These are phyloP conservation scores for Xerocomus amazonicus DNA, from an alignment of 1,284 basidiomycete species.

Conservation along the genomic window DNA sequence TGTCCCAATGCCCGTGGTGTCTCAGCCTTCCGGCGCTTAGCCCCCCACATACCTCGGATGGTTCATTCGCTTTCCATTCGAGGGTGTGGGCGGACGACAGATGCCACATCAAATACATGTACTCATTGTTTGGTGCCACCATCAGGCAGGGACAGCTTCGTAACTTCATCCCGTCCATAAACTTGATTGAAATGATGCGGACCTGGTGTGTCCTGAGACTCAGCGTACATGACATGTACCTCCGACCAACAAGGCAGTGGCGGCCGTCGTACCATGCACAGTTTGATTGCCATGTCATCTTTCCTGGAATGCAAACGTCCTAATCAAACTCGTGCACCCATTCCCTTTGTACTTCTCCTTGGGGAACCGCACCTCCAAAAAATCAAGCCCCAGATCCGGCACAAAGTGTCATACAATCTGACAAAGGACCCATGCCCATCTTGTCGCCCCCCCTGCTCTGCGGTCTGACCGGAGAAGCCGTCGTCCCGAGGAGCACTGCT, in stretches of 20 bases:
- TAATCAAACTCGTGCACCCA: too few relatives aligned
- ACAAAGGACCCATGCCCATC: neutral
- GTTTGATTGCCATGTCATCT: slow-evolving; percentile 2
- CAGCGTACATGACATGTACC: slow-evolving; percentile 4
- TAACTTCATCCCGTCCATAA: slow-evolving; percentile 13
- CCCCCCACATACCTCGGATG: neutral
- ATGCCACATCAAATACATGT: slow-evolving; percentile 4
- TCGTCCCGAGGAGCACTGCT: slow-evolving; percentile 3
- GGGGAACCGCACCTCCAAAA: neutral
- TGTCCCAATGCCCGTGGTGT: neutral
- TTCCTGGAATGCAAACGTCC: neutral
- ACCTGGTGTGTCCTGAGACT: slow-evolving; percentile 7
- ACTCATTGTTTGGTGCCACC: slow-evolving; percentile 12
- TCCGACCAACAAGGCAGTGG: slow-evolving; percentile 25
- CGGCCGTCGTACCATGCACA: neutral
- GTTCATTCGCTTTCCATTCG: slow-evolving; percentile 9
- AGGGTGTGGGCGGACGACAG: slow-evolving; percentile 12
- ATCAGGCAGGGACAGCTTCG: slow-evolving; percentile 13
- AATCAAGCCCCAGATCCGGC: neutral
- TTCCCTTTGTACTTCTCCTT: neutral
- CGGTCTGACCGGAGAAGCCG: neutral
- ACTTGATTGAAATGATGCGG: slow-evolving; percentile 1
- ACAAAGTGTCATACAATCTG: slow-evolving; percentile 6
- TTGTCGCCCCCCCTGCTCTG: neutral
- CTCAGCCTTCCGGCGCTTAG: neutral